These are phyloP conservation scores for Carex cristatella DNA, from an alignment of 176 grass and related monocot genomes.

Conservation along the genomic window DNA sequence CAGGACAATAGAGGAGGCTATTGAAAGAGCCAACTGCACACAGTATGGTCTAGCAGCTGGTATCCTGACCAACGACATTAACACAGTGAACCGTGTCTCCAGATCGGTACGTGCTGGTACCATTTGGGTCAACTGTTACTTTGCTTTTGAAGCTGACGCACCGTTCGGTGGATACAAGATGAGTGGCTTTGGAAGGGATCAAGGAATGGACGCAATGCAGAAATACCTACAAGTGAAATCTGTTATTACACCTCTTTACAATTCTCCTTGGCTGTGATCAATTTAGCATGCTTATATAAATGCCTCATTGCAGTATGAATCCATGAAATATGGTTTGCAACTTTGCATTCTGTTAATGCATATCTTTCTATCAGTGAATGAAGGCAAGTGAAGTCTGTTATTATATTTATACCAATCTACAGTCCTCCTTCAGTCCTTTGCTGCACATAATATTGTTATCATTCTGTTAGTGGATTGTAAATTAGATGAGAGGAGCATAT, in stretches of 20 bases:
- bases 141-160: constrained; percentile 65
- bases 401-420: not conserved
- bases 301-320: constrained; percentile 5
- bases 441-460: not conserved
- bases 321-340: not conserved
- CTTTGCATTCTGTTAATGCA: not conserved
- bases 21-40: constrained; percentile 72
- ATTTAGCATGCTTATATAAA: not conserved
- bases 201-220: constrained; percentile 58
- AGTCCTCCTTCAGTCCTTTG: not conserved
- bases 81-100: constrained; percentile 61
- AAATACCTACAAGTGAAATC: constrained; percentile 82
- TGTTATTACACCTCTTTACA: constrained; percentile 62
- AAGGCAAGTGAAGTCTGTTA: not conserved
- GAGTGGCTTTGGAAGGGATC: constrained; percentile 77
- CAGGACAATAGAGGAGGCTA: constrained; percentile 66
- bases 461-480: not conserved
- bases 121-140: constrained; percentile 86
- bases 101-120: constrained; percentile 65
- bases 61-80: constrained; percentile 57
- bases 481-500: not conserved
- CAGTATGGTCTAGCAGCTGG: constrained; percentile 64
- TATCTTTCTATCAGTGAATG: not conserved
- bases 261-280: constrained; percentile 63
- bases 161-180: constrained; percentile 84